Evolutionary conservation across 129 eudicot genomes (phyloP).

Genomic region (Artemisia annua): DNA sequence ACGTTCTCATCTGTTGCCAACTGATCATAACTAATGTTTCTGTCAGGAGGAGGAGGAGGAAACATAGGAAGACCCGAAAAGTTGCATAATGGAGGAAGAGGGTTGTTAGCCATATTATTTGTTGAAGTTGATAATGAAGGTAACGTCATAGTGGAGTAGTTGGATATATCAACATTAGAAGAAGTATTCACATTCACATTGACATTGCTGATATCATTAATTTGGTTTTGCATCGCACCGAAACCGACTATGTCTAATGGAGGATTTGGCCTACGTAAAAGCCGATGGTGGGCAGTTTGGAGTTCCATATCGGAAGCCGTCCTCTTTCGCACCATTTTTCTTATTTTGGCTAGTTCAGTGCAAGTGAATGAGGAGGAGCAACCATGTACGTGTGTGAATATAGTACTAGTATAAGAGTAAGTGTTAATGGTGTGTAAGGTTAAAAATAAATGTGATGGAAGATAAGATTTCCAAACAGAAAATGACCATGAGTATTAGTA

Average conservation of each 20-base stretch:
- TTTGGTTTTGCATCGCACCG: not conserved
- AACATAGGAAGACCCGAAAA: constrained; percentile 90
- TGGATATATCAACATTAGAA: constrained; percentile 14
- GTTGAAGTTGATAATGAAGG: constrained; percentile 41
- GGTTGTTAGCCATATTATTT: constrained; percentile 17
- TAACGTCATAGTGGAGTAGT: constrained; percentile 71
- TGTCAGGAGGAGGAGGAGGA: constrained; percentile 75
- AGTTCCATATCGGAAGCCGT: constrained; percentile 82
- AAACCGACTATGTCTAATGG: constrained; percentile 9
- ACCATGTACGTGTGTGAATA: too few species aligned
- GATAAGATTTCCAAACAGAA: constrained; percentile 24
- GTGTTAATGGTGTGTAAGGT: too few species aligned
- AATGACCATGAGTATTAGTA: constrained; percentile 5
- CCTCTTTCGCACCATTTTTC: constrained; percentile 69
- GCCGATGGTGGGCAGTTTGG: constrained; percentile 27
- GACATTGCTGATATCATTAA: not conserved
- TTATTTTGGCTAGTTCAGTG: not conserved
- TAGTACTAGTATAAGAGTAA: too few species aligned
- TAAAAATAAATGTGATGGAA: not conserved
- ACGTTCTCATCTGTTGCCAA: constrained; percentile 27
- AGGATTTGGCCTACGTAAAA: constrained; percentile 24
- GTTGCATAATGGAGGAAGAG: constrained; percentile 74
- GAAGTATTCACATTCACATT: not conserved
- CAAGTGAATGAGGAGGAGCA: not conserved
- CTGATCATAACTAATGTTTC: constrained; percentile 14